Base-by-base conservation (phyloP, 83 land plant genomes). In the Isoetes engelmannii region DNA sequence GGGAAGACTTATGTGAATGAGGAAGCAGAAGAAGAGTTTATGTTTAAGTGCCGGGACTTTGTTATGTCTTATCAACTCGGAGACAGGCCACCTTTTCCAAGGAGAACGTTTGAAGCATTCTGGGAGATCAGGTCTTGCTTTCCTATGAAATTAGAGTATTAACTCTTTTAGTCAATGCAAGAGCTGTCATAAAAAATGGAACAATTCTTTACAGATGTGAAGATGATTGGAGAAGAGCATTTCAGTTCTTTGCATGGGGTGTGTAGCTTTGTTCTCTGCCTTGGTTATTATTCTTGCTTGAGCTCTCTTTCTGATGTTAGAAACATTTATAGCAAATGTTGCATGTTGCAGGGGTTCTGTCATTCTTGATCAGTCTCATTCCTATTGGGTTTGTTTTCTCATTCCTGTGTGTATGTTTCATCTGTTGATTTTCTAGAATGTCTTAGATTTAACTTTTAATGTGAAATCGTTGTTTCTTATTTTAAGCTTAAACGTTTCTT, bases 1-100 rank as follows among this genome's bases (percentile, higher is more conserved):
- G 81, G 81, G 21, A 79, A 63, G 61, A 57, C 79, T 7, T 79
- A 79, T 70, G 81, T 79, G 42, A 79, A 79, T 60, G 81, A 79
- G 67, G 81, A 63, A 41, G 81, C 79, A 4, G 81, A 79, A 58
- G 81, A 79, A 50, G 74, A 79, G 41, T 79, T 79, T 48, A 79
- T 79, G 70, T 79, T 79, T 49, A 66, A 70, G 20, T 79, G 81
- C 51, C 74, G 57, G 21, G 65, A 47, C 44, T 79, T 79, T 58
- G 67, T 77, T 64, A 51, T 68, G 58, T 75, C 80, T 49, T 79
- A 63, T 44, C 50, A 55, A 47, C 43, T 69, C 7, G 81, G 81
- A 19, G 65, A 69, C 45, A 70, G 72, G 15, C 81, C 81, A 10
- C 81, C 81, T 20, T 69, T 57, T 62, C 81, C 81, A 0, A 61